Percentiles rank a stretch among this genome's conserved stretches.
These are phyloP conservation scores for Claviceps purpurea DNA, from an alignment of 2,329 filamentous ascomycete genomes.

Conservation along the genomic window DNA sequence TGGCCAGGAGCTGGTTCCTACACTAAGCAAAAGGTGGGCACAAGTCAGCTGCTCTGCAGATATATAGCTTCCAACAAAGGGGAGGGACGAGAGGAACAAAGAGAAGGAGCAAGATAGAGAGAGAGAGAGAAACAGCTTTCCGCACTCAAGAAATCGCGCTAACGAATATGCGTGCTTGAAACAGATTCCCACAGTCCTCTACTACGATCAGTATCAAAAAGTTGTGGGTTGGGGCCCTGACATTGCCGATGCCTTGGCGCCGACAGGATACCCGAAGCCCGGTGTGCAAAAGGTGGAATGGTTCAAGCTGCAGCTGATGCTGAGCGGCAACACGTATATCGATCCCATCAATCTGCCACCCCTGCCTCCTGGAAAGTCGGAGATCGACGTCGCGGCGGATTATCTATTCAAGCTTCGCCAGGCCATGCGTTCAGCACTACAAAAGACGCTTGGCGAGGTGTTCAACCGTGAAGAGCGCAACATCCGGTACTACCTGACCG, in stretches of 20 bases:
- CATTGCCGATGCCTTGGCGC: slow-evolving; percentile 90
- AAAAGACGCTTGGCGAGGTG: slow-evolving; percentile 93
- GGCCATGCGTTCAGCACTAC: slow-evolving; percentile 88
- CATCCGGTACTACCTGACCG: slow-evolving; percentile 93
- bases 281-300: slow-evolving; percentile 98
- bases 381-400: slow-evolving; percentile 98
- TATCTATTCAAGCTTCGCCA: slow-evolving; percentile 97
- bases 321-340: slow-evolving; percentile 97
- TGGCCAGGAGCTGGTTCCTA: slow-evolving; percentile 97
- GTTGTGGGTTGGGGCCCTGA: slow-evolving; percentile 99
- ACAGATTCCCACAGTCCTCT: slow-evolving; percentile 96
- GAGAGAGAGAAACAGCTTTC: not conserved
- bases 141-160: not conserved
- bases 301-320: slow-evolving; percentile 99
- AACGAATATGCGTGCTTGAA: not conserved
- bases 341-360: slow-evolving; percentile 97
- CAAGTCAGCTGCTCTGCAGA: not conserved
- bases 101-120: not conserved
- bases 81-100: not conserved
- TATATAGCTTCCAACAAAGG: not conserved
- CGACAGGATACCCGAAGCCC: slow-evolving; percentile 93
- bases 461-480: slow-evolving; percentile 97
- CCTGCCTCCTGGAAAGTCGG: slow-evolving; percentile 92
- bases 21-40: slow-evolving; percentile 86
- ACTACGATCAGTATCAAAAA: slow-evolving; percentile 99